Evolutionary conservation across 441 rosid species (phyloP).

Genomic region (Bocquillonia castaneifolia): DNA sequence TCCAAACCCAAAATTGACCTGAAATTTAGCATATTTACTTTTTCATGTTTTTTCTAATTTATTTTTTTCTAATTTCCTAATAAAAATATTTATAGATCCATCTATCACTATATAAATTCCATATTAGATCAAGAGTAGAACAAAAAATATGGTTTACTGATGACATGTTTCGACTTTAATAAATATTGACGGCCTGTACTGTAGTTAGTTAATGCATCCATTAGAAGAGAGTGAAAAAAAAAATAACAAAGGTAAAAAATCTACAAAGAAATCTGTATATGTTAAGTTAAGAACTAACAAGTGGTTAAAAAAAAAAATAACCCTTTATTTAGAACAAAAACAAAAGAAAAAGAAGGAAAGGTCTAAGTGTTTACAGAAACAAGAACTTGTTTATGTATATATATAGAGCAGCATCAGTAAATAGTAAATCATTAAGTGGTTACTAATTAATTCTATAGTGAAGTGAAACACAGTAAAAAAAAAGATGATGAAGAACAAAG

Average conservation of each 20-base stretch:
- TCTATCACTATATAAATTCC: neutral
- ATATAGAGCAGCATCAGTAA: neutral
- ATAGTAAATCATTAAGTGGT: neutral
- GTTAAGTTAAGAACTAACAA: neutral
- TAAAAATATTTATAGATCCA: conserved; percentile 7
- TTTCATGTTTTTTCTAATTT: neutral
- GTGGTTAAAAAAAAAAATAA: neutral
- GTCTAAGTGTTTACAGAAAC: neutral
- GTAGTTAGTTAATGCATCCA: neutral
- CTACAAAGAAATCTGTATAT: neutral
- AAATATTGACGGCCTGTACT: neutral
- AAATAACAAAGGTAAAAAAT: too few species aligned
- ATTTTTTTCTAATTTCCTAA: neutral
- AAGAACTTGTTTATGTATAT: neutral
- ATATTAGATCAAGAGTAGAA: neutral
- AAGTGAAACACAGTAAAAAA: neutral
- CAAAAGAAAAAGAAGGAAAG: neutral
- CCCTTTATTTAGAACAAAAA: neutral
- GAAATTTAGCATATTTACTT: conserved; percentile 8
- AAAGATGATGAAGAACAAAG: neutral
- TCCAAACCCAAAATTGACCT: conserved; percentile 18
- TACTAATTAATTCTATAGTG: too few species aligned
- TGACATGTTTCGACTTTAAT: neutral
- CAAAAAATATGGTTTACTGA: neutral
- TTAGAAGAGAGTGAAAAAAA: neutral